These are phyloP conservation scores for Polyrhizophydium stewartii DNA, from an alignment of 371 early-diverging fungal genomes.

Conservation along the genomic window DNA sequence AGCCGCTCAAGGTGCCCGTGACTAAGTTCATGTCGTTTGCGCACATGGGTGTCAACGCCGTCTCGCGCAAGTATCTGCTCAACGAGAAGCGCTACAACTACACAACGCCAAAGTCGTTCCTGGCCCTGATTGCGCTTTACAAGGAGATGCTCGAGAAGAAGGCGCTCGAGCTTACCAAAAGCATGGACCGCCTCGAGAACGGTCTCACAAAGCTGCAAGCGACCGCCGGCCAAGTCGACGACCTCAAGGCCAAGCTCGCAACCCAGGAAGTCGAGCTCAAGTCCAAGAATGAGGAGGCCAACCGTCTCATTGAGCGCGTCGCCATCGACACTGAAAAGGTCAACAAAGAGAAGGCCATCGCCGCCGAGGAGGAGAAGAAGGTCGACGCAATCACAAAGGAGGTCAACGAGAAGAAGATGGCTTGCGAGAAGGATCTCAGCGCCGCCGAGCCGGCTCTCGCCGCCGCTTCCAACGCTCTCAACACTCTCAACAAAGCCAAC, in stretches of 20 bases:
- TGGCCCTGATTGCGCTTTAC: constrained; percentile 53
- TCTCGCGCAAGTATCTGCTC: constrained; percentile 52
- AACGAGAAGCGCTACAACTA: constrained; percentile 62
- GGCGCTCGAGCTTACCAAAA: constrained; percentile 42
- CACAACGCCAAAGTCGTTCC: constrained; percentile 61
- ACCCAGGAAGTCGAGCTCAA: constrained; percentile 59
- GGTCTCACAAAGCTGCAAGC: constrained; percentile 58
- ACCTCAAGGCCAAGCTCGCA: constrained; percentile 57
- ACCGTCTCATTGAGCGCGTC: constrained; percentile 54
- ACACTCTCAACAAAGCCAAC: constrained; percentile 61
- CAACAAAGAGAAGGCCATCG: constrained; percentile 63
- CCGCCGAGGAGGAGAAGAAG: constrained; percentile 58
- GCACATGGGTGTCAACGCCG: constrained; percentile 50
- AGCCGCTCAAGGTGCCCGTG: constrained; percentile 38
- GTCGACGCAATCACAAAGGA: constrained; percentile 57
- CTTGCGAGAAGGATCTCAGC: constrained; percentile 49
- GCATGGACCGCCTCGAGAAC: constrained; percentile 62
- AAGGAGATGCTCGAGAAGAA: constrained; percentile 60
- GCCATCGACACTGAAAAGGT: constrained; percentile 59
- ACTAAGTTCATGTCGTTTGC: constrained; percentile 60
- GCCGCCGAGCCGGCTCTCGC: constrained; percentile 63
- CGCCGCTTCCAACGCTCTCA: constrained; percentile 52
- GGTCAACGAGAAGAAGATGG: constrained; percentile 48
- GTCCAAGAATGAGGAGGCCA: constrained; percentile 59
- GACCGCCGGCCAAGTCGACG: constrained; percentile 58